Base-by-base conservation (phyloP, 345 rosid genomes). In the Heritiera fomes region DNA sequence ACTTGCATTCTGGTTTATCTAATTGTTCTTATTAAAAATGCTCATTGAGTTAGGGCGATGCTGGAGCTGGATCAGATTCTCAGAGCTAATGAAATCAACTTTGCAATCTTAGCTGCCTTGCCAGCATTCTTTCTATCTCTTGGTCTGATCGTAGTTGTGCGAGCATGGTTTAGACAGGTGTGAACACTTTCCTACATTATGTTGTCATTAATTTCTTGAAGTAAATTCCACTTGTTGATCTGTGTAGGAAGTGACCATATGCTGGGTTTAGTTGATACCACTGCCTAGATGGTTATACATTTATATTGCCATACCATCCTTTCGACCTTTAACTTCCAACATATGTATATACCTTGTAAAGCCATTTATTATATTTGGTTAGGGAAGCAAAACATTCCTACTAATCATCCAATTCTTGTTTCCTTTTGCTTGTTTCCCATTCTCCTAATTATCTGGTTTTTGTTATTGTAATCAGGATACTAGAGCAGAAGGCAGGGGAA, bases 51-150 rank as follows among this genome's bases (percentile, higher is more conserved):
- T 92, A 95, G 99, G 82, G 97, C 98, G 73, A 95, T 95, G 99
- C 99, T 95, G 80, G 97, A 95, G 82, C 87, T 95, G 82, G 93
- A 95, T 83, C 97, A 93, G 87, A 95, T 95, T 84, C 93, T 95
- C 66, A 89, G 90, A 88, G 98, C 98, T 83, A 93, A 93, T 86
- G 97, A 95, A 86, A 95, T 95, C 80, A 93, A 93, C 85, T 93
- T 95, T 86, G 99, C 99, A 58, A 78, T 93, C 80, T 87, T 95
- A 38, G 99, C 99, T 83, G 98, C 98, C 73, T 87, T 95, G 82
- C 99, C 99, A n/a, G 97, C 99, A 28, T 93, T 93, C 83, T 86
- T 89, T 80, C 87, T 95, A 83, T 92, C 93, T 56, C 80, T 91
- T 78, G 64, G 86, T 72, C 83, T 93, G 88, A 82, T 92, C 32